phyloP scores from a whole-genome alignment of 176 grass and related monocot genomes.

The Typha latifolia region DNA sequence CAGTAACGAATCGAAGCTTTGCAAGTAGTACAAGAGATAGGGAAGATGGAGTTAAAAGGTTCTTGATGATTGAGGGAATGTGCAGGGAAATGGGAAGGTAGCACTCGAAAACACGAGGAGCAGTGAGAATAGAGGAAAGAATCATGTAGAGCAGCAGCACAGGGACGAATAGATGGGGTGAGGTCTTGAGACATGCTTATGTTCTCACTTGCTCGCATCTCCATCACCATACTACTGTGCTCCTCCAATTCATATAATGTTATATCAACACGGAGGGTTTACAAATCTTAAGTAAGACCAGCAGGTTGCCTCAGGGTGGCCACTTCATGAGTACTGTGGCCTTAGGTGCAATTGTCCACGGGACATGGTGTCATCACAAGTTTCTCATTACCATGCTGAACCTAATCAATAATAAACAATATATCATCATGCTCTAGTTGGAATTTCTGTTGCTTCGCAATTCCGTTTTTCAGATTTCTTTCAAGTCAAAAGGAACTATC shows the following conservation, averaged over 20 bases:
- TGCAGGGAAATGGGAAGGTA: slow-evolving; percentile 2
- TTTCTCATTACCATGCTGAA: no score
- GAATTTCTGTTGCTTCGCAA: no score
- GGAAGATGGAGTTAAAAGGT: slow-evolving; percentile 1
- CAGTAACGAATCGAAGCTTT: slow-evolving; percentile 42
- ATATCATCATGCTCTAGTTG: no score
- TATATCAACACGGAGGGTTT: background rate
- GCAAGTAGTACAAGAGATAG: slow-evolving; percentile 34
- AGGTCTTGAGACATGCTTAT: slow-evolving; percentile 52
- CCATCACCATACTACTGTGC: slow-evolving; percentile 28
- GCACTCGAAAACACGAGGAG: slow-evolving; percentile 47
- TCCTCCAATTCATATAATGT: background rate
- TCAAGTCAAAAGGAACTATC: no score
- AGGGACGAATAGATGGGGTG: slow-evolving; percentile 40
- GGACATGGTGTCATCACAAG: no score
- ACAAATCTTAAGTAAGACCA: background rate
- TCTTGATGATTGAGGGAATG: background rate
- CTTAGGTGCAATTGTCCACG: no score
- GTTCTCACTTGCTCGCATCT: slow-evolving; percentile 47
- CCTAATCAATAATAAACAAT: no score
- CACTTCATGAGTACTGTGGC: no score
- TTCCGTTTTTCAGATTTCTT: no score
- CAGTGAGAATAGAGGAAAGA: slow-evolving; percentile 48
- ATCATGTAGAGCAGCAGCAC: slow-evolving; percentile 43
- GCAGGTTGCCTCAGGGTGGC: no score